Conservation (phyloP, 768 basidiomycete species). For the Daedaleopsis sinensis region DNA sequence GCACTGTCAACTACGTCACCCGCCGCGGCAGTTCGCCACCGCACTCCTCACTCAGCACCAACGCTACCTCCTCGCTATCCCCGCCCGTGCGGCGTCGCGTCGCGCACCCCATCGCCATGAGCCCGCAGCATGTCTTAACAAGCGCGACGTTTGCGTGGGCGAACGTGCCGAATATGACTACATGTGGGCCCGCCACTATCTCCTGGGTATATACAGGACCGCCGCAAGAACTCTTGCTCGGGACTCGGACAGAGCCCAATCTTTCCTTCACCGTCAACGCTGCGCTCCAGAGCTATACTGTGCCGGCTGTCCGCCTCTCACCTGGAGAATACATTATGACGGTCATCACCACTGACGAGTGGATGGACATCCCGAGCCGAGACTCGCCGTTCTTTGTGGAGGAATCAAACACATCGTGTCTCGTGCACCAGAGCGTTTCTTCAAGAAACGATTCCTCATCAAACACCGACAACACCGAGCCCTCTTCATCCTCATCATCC, state of each 20-base stretch:
- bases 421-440: not conserved
- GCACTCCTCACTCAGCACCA: not conserved
- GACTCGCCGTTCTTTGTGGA: not conserved
- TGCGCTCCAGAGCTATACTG: not conserved
- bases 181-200: constrained; percentile 4
- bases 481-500: too few species aligned
- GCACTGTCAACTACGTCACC: not conserved
- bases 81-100: not conserved
- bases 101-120: not conserved
- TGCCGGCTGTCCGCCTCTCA: not conserved
- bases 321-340: not conserved
- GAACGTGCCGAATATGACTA: not conserved
- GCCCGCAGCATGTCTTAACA: not conserved
- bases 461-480: not conserved
- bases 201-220: constrained; percentile 4
- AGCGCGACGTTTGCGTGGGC: constrained; percentile 4
- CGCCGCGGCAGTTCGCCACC: not conserved
- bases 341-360: not conserved
- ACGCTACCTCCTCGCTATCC: not conserved
- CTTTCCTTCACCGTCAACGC: not conserved
- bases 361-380: not conserved
- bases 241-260: not conserved
- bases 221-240: not conserved
- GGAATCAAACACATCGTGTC: not conserved
- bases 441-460: not conserved